Conservation (phyloP, 805 yeast genomes). For the Cyberlindnera xishuangbannaensis region DNA sequence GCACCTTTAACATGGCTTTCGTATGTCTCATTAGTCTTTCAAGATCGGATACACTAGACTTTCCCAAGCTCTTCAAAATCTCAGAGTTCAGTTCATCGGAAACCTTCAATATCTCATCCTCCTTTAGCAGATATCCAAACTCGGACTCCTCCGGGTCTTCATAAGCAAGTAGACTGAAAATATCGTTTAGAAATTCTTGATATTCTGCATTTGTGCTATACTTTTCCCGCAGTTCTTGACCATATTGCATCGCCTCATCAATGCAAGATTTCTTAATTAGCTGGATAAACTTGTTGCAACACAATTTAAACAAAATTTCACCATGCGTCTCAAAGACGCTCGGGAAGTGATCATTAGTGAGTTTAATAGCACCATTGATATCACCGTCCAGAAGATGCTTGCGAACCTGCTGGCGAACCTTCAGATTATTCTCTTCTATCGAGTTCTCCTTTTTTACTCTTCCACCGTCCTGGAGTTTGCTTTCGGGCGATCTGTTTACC, state of each 20-base stretch:
- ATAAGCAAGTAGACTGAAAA: conserved; percentile 48
- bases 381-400: conserved; percentile 34
- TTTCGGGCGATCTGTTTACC: background rate
- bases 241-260: conserved; percentile 33
- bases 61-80: conserved; percentile 37
- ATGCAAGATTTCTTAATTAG: conserved; percentile 28
- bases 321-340: conserved; percentile 28
- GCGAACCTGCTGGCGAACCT: conserved; percentile 42
- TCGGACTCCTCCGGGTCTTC: conserved; percentile 39
- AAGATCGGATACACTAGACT: conserved; percentile 36
- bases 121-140: conserved; percentile 32
- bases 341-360: conserved; percentile 30
- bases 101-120: conserved; percentile 31
- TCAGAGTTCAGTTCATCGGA: conserved; percentile 39
- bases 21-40: conserved; percentile 40
- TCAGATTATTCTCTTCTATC: conserved; percentile 32
- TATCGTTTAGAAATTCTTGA: conserved; percentile 35
- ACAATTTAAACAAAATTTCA: conserved; percentile 34
- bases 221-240: conserved; percentile 31
- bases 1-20: conserved; percentile 29
- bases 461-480: conserved; percentile 8
- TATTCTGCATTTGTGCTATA: conserved; percentile 30
- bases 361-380: conserved; percentile 28
- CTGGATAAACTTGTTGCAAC: conserved; percentile 38
- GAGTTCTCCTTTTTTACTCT: conserved; percentile 10